phyloP scores from a whole-genome alignment of 1,284 basidiomycete species.

The Puccinia coronata region DNA sequence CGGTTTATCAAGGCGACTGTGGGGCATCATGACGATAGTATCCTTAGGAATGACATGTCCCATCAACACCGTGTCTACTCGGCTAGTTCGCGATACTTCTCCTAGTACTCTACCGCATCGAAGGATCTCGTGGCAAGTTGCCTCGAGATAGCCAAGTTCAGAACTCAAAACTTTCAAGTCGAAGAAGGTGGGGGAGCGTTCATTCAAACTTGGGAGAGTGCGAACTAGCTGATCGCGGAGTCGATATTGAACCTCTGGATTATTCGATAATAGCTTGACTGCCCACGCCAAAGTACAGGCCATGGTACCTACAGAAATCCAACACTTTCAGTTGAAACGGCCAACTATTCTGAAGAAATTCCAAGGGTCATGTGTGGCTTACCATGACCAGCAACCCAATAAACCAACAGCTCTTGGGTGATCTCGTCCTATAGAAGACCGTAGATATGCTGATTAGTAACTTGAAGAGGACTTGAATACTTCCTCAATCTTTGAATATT shows the following conservation, averaged over 20 bases:
- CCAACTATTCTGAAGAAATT: not conserved
- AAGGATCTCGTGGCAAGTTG: conserved; percentile 32
- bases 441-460: not conserved
- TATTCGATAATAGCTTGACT: conserved; percentile 35
- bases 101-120: conserved; percentile 26
- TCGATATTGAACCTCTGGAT: conserved; percentile 39
- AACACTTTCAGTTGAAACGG: not conserved
- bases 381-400: conserved; percentile 50
- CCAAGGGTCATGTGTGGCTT: not conserved
- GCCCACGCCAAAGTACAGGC: conserved; percentile 48
- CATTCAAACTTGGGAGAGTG: conserved; percentile 33
- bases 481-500: not conserved
- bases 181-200: conserved; percentile 35
- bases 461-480: not conserved
- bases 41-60: conserved; percentile 34
- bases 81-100: conserved; percentile 35
- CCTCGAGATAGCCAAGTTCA: conserved; percentile 26
- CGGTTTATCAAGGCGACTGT: not conserved
- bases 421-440: conserved; percentile 32
- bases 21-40: conserved; percentile 41
- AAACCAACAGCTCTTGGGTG: conserved; percentile 36
- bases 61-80: conserved; percentile 21
- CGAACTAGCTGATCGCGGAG: conserved; percentile 17
- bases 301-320: conserved; percentile 35
- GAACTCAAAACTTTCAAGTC: conserved; percentile 32